Conservation (phyloP, 306 rosid species). For the Fragaria vesca region DNA sequence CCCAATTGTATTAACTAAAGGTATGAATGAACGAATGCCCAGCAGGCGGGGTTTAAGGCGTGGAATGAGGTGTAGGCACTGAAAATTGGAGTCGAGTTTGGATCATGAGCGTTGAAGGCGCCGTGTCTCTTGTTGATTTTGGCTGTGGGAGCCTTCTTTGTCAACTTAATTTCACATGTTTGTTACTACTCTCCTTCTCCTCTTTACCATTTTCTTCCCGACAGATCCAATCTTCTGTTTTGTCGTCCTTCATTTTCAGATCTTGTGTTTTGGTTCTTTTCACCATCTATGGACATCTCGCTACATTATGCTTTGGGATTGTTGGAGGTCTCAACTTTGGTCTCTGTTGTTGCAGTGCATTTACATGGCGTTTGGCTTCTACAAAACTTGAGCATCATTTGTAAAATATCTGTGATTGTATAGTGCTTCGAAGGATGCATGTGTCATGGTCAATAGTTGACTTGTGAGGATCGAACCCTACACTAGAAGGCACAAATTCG, state of each 20-base stretch:
- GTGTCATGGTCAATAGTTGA: too few species aligned
- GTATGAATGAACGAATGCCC: slow-evolving; percentile 14
- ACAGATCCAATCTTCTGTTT: neutral
- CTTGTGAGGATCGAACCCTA: too few species aligned
- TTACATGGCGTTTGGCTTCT: too few species aligned
- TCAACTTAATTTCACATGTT: slow-evolving; percentile 33
- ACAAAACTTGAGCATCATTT: too few species aligned
- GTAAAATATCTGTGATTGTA: too few species aligned
- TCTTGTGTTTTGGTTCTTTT: neutral
- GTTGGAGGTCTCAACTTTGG: too few species aligned
- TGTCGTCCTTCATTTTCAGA: neutral
- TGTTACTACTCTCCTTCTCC: neutral
- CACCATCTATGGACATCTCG: too few species aligned
- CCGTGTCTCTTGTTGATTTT: slow-evolving; percentile 39
- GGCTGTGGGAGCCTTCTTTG: slow-evolving; percentile 14
- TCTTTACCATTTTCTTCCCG: neutral
- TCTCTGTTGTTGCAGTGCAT: too few species aligned
- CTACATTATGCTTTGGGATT: too few species aligned
- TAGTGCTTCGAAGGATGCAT: too few species aligned
- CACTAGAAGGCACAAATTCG: too few species aligned
- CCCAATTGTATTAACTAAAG: neutral
- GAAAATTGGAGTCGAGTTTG: neutral
- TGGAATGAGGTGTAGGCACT: slow-evolving; percentile 23
- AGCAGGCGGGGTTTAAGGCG: slow-evolving; percentile 39
- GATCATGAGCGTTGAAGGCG: slow-evolving; percentile 44